Evolutionary conservation across 495 filamentous ascomycete species (phyloP).

Genomic region (Parathielavia hyrcaniae): DNA sequence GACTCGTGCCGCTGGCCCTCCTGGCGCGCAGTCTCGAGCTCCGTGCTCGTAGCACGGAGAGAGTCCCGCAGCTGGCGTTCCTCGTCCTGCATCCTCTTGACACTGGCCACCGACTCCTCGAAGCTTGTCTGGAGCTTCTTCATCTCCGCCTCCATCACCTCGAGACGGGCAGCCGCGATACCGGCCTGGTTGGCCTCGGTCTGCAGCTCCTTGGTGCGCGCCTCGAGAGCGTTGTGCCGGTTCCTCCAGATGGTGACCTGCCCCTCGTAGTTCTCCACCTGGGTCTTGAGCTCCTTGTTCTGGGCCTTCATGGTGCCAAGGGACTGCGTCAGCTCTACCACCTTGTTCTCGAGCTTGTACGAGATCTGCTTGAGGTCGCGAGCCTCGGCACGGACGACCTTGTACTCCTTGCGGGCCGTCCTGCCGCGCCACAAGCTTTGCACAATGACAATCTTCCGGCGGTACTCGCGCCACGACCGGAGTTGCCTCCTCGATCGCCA

Average conservation of each 20-base stretch:
- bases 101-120: slow-evolving; percentile 75
- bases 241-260: slow-evolving; percentile 93
- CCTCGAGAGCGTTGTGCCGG: slow-evolving; percentile 86
- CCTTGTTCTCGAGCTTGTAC: slow-evolving; percentile 98
- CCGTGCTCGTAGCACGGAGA: slow-evolving; percentile 64
- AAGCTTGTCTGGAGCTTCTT: slow-evolving; percentile 78
- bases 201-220: slow-evolving; percentile 85
- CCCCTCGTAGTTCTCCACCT: slow-evolving; percentile 92
- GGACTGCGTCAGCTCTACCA: slow-evolving; percentile 93
- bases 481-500: slow-evolving; percentile 80
- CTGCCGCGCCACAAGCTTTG: slow-evolving; percentile 93
- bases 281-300: slow-evolving; percentile 79
- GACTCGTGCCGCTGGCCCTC: slow-evolving; percentile 65
- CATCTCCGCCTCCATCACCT: slow-evolving; percentile 91
- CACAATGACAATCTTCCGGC: slow-evolving; percentile 78
- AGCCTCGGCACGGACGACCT: slow-evolving; percentile 84
- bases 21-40: slow-evolving; percentile 68
- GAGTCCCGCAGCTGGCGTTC: slow-evolving; percentile 74
- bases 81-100: slow-evolving; percentile 91
- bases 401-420: slow-evolving; percentile 74
- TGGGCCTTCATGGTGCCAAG: slow-evolving; percentile 85
- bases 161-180: slow-evolving; percentile 81
- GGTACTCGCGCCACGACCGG: slow-evolving; percentile 77
- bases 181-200: slow-evolving; percentile 95
- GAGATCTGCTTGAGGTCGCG: slow-evolving; percentile 98